Base-by-base conservation (phyloP, 2,329 filamentous ascomycete species). In the Trichophyton rubrum region DNA sequence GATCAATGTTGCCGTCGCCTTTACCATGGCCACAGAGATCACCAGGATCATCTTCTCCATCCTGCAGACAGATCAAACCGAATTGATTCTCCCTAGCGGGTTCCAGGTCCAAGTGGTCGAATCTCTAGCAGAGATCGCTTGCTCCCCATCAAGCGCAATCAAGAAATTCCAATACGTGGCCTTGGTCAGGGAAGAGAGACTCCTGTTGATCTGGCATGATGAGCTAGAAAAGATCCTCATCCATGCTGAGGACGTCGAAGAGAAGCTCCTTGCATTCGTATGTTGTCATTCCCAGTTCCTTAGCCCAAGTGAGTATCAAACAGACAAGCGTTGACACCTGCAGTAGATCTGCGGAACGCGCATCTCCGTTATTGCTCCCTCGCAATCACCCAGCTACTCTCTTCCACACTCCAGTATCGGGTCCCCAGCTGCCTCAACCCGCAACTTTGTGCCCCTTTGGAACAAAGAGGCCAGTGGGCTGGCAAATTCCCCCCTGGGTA, bases 11-110 rank as follows among this genome's bases (percentile, higher is more conserved):
- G 70, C 72, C 15, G 76, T 79, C 38, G 77, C 77, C 13, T 72
- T 80, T 61, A 80, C 79, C 8, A 78, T 81, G 75, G 75, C 73
- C 8, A 76, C 77, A 1, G 73, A 78, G 53, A 77, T 78, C 60
- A 77, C 77, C 30, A 71, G 75, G 20, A 75, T 74, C 15, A 75
- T 80, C 40, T 71, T 79, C 62, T 68, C 71, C n/a, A 71, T 71
- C 0, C 63, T 80, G 24, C 62, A 72, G 6, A 70, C 72, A 5
- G 69, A 70, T 38, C 76, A 79, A 60, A 74, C 70, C 0, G 77
- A 79, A 63, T 67, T 80, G 30, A 68, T 70, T 47, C 70, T 77
- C 61, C 68, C 67, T 24, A 71, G 70, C 58, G 76, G 77, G 3
- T 77, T 74, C 47, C 72, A 75, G 59, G 68, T 79, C 3, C 77